Conservation (phyloP, 164 flowering plant species). For the Tinospora cordifolia region DNA sequence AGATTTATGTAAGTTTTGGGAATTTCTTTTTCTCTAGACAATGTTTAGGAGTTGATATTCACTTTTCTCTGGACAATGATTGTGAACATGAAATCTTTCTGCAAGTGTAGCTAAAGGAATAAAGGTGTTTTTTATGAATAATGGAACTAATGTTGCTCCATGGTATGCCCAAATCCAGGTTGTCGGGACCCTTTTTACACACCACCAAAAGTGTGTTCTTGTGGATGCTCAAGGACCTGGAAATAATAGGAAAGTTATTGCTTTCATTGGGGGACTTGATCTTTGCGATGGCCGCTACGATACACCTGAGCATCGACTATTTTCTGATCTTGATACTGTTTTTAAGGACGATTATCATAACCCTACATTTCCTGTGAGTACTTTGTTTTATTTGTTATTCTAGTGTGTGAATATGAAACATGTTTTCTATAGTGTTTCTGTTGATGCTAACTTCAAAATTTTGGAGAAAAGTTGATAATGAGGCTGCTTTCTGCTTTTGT, state of each 20-base stretch:
- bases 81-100: neutral
- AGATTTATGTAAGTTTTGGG: too few relatives aligned
- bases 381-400: neutral
- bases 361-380: constrained; percentile 72
- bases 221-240: constrained; percentile 75
- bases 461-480: neutral
- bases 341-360: constrained; percentile 70
- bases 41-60: too few relatives aligned
- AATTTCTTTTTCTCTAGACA: too few relatives aligned
- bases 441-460: neutral
- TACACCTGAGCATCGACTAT: constrained; percentile 77
- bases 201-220: constrained; percentile 83
- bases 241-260: constrained; percentile 58
- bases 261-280: constrained; percentile 83
- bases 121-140: neutral
- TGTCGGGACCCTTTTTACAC: constrained; percentile 73
- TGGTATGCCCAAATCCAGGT: constrained; percentile 36
- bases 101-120: neutral
- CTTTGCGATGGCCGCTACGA: constrained; percentile 92
- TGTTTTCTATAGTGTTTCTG: neutral
- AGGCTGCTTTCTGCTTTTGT: neutral
- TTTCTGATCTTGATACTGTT: constrained; percentile 60
- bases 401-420: neutral
- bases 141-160: neutral
- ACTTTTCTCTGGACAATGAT: too few relatives aligned